Evolutionary conservation across 768 basidiomycete species (phyloP).

Genomic region (Russula lepida): DNA sequence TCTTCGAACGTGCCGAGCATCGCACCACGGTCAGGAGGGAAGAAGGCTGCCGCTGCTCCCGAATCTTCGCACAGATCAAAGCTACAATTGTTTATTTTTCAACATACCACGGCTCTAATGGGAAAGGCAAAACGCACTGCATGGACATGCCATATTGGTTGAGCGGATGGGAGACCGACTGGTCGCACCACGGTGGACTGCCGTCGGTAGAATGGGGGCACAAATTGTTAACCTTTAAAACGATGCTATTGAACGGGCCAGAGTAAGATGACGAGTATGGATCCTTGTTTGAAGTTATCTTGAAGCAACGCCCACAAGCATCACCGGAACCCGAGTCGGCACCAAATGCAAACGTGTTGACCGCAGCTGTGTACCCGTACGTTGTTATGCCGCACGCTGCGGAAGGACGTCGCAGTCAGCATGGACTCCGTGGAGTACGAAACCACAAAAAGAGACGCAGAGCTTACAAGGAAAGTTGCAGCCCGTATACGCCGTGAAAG

Average conservation of each 20-base stretch:
- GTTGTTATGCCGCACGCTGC: conserved; percentile 43
- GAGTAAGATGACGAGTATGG: conserved; percentile 43
- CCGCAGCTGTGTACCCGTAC: conserved; percentile 46
- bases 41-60: conserved; percentile 44
- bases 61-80: conserved; percentile 57
- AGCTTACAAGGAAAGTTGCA: conserved; percentile 40
- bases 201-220: conserved; percentile 38
- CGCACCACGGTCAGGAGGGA: conserved; percentile 43
- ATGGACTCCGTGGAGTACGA: background rate
- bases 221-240: conserved; percentile 42
- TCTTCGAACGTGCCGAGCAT: conserved; percentile 45
- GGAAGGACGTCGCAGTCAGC: background rate
- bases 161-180: conserved; percentile 38
- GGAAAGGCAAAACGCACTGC: conserved; percentile 34
- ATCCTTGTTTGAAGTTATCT: conserved; percentile 41
- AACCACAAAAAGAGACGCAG: background rate
- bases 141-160: conserved; percentile 30
- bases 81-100: conserved; percentile 26
- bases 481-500: conserved; percentile 50
- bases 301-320: conserved; percentile 56
- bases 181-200: conserved; percentile 44
- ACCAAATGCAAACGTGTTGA: conserved; percentile 50
- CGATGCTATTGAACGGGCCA: conserved; percentile 45
- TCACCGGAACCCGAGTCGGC: conserved; percentile 40
- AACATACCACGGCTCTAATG: background rate